phyloP scores from a whole-genome alignment of 768 basidiomycete genomes.

The Sistotremastrum niveocremeum region DNA sequence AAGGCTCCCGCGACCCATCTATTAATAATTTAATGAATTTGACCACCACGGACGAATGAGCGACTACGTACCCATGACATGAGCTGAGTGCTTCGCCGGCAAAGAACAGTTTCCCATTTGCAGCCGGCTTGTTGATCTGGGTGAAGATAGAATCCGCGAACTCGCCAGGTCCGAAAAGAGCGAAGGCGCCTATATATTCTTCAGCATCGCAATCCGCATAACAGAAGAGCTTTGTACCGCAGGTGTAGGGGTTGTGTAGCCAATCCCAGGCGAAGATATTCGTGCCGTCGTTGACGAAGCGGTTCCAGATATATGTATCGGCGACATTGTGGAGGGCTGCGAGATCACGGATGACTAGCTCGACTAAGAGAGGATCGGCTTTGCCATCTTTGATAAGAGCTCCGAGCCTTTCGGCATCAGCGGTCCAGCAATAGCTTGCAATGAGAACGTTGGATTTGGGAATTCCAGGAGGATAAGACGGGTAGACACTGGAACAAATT shows the following conservation, averaged over 20 bases:
- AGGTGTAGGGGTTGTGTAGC: constrained; percentile 17
- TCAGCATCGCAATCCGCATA: too few relatives aligned
- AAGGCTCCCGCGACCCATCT: constrained; percentile 26
- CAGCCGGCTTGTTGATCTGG: constrained; percentile 19
- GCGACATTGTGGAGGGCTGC: too few relatives aligned
- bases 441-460: constrained; percentile 20
- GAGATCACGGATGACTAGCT: too few relatives aligned
- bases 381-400: constrained; percentile 2
- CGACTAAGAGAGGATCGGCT: too few relatives aligned
- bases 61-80: constrained; percentile 15
- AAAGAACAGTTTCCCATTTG: constrained; percentile 19
- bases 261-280: constrained; percentile 21
- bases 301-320: too few relatives aligned
- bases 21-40: too few relatives aligned
- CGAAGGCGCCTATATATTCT: constrained; percentile 15
- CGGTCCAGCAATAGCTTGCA: constrained; percentile 22
- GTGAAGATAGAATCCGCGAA: constrained; percentile 19
- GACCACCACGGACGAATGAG: too few relatives aligned
- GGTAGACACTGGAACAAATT: constrained; percentile 23
- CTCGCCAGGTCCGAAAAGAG: constrained; percentile 27
- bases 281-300: neutral
- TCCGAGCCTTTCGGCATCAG: constrained; percentile 26
- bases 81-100: constrained; percentile 26
- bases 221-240: constrained; percentile 15
- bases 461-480: constrained; percentile 21